These are phyloP conservation scores for Boletus pseudopeckii DNA, from an alignment of 768 basidiomycete species.

Conservation along the genomic window DNA sequence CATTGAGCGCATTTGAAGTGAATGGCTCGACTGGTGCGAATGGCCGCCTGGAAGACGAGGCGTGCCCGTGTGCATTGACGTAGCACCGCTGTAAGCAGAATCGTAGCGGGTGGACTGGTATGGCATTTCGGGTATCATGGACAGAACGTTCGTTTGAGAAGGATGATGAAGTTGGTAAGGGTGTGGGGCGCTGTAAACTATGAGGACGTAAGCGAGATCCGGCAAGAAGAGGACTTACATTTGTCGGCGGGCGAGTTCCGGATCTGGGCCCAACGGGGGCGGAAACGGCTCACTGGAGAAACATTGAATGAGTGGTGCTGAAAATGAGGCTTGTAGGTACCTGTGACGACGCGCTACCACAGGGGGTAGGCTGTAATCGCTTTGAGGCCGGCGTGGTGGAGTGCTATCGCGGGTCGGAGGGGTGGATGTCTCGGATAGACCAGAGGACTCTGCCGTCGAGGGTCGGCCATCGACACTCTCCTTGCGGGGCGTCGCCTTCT, in stretches of 20 bases:
- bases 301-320: conserved; percentile 2
- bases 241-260: conserved; percentile 43
- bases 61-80: conserved; percentile 26
- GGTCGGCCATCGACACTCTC: conserved; percentile 61
- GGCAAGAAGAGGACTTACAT: conserved; percentile 36
- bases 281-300: conserved; percentile 43
- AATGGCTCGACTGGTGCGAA: conserved; percentile 28
- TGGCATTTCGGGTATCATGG: conserved; percentile 59
- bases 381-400: conserved; percentile 52
- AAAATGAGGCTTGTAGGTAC: conserved; percentile 16
- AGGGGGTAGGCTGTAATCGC: conserved; percentile 38
- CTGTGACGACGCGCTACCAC: conserved; percentile 41
- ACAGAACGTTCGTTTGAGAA: conserved; percentile 42
- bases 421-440: conserved; percentile 66
- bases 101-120: conserved; percentile 57
- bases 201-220: conserved; percentile 10
- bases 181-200: conserved; percentile 37
- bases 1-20: conserved; percentile 48
- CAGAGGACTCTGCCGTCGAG: conserved; percentile 74
- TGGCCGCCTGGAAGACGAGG: conserved; percentile 37
- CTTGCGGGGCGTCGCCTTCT: conserved; percentile 57
- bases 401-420: conserved; percentile 67
- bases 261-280: conserved; percentile 42
- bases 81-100: conserved; percentile 40
- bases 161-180: conserved; percentile 43